Evolutionary conservation across 2,329 filamentous ascomycete genomes (phyloP), one percentile per base, ranked within the genome.

Genomic region (Fusarium sp.): DNA sequence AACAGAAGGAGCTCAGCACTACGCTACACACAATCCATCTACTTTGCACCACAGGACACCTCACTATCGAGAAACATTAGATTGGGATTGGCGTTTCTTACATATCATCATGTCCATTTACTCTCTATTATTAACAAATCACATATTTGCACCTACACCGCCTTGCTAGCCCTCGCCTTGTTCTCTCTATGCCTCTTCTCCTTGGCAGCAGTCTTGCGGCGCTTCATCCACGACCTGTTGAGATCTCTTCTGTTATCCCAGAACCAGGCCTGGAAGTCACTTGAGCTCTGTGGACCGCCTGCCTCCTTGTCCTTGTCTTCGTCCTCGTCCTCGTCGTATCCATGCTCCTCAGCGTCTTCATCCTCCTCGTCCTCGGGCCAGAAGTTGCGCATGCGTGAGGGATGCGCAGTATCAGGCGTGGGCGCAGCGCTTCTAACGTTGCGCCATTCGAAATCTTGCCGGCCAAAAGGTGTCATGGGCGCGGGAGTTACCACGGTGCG

Each of bases 361-460:
- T 73, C 73, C 1, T 75, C 71, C 1, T 73, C 72, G 76, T 10
- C 56, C 29, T 59, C 80, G 76, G 9, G 82, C 81, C 84, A 87
- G 23, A 88, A 80, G 61, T 81, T 79, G 70, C 89, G 88, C 53
- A 80, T 82, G 25, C 86, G 85, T 36, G 81, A 87, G 2, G 91
- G 87, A 57, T 93, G 87, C 2, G 92, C 92, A 0, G 95, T 98
- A 72, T 99, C 95, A 0, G 95, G 95, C 0, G 95, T 99, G 0
- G 95, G 95, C 3, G 95, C 95, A 6, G 93, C 93, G 72, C 93
- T 97, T 52, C 95, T 85, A n/a, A 91, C 72, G 46, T 84, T 85
- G 60, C 93, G 85, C 77, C 81, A 86, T 67, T 92, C 88, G 27
- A 94, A 80, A 65, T 98, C 94, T 65, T 88, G 85, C 61, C 88